A percentile compares a stretch with the other conserved stretches of the same genome.
Evolutionary conservation across 345 rosid genomes (phyloP).

Genomic region (Turnera subulata): DNA sequence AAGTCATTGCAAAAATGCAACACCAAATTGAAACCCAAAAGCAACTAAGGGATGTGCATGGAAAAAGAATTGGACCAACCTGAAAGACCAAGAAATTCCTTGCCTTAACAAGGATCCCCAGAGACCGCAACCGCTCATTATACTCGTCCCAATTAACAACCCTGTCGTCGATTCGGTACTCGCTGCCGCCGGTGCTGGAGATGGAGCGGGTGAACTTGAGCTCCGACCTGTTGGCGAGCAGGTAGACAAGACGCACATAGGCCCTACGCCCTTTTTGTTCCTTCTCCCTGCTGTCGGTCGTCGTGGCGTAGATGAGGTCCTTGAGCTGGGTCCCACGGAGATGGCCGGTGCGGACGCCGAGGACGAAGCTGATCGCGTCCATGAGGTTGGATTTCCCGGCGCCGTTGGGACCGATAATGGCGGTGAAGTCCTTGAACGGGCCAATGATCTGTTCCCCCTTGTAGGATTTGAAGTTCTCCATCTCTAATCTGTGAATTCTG

Average conservation of each 20-base stretch:
- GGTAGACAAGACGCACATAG: conserved; percentile 73
- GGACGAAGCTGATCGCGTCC: conserved; percentile 99
- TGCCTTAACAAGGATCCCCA: conserved; percentile 95
- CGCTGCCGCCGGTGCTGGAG: conserved; percentile 73
- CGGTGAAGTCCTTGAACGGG: conserved; percentile 95
- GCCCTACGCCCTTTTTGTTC: conserved; percentile 88
- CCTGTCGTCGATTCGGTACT: conserved; percentile 72
- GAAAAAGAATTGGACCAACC: conserved; percentile 44
- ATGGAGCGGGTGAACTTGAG: conserved; percentile 74
- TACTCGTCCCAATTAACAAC: conserved; percentile 89
- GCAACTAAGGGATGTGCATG: too few relatives aligned
- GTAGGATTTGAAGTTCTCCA: conserved; percentile 98
- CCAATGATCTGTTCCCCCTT: conserved; percentile 84
- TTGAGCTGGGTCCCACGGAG: conserved; percentile 94
- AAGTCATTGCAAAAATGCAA: too few relatives aligned
- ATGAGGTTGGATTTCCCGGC: conserved; percentile 95
- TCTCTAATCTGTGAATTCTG: conserved; percentile 69
- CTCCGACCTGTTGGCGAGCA: conserved; percentile 61
- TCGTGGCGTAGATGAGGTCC: conserved; percentile 92
- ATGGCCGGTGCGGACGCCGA: conserved; percentile 93
- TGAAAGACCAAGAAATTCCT: conserved; percentile 95
- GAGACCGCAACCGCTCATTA: conserved; percentile 59
- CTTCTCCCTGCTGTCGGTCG: conserved; percentile 85
- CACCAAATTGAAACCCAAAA: not conserved
- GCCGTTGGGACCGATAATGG: conserved; percentile 97